Conservation (phyloP, 345 rosid genomes). For the Brassica napus region Da-Ae NC_063439.1:9470501-9471000, state of each 20-base stretch:
- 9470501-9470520: too few relatives aligned
- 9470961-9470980: slow-evolving; percentile 45
- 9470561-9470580: too few relatives aligned
- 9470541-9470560: too few relatives aligned
- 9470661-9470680: neutral
- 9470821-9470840: slow-evolving; percentile 68
- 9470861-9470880: slow-evolving; percentile 74
- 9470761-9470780: neutral
- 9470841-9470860: slow-evolving; percentile 59
- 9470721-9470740: neutral
- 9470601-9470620: neutral
- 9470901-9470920: slow-evolving; percentile 72
- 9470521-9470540: neutral
- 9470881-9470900: slow-evolving; percentile 67
- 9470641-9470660: neutral
- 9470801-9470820: slow-evolving; percentile 69
- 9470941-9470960: slow-evolving; percentile 66
- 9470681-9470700: slow-evolving; percentile 1
- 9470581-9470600: neutral
- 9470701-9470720: neutral
- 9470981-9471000: neutral
- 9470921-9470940: slow-evolving; percentile 86
- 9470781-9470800: neutral
- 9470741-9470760: neutral
- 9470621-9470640: slow-evolving; percentile 11